Evolutionary conservation across 2,329 filamentous ascomycete species (phyloP).

Genomic region (Epichloe amarillans): DNA sequence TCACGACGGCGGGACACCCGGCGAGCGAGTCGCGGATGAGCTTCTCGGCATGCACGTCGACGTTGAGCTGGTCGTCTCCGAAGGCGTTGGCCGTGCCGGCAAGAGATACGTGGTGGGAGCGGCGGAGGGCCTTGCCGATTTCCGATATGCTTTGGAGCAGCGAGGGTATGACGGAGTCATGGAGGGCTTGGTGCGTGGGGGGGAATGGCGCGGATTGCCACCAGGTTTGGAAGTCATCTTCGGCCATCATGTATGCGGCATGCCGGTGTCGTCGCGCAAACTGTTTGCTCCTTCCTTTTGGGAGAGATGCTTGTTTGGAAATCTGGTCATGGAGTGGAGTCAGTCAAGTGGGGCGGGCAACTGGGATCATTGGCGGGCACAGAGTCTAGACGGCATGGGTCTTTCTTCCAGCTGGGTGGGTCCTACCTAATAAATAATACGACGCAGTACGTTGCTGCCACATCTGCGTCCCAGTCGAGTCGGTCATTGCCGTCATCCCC

Average conservation of each 20-base stretch:
- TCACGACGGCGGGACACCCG: slow-evolving; percentile 29
- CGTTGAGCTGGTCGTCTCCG: slow-evolving; percentile 46
- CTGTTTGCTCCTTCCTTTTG: no score
- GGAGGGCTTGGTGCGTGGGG: slow-evolving; percentile 18
- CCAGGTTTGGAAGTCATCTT: neutral
- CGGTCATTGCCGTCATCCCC: no score
- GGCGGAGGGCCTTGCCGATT: slow-evolving; percentile 31
- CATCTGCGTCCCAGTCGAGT: no score
- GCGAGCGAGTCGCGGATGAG: slow-evolving; percentile 32
- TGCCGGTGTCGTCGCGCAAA: neutral
- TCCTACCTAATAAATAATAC: no score
- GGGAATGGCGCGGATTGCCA: slow-evolving; percentile 5
- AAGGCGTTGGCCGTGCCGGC: slow-evolving; percentile 41
- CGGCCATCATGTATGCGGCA: neutral
- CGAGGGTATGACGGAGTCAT: slow-evolving; percentile 32
- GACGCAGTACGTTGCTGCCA: no score
- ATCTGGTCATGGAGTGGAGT: no score
- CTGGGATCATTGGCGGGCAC: no score
- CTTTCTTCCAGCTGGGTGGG: no score
- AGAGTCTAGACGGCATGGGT: no score
- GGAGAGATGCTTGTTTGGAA: no score
- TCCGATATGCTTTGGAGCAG: slow-evolving; percentile 31
- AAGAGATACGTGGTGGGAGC: slow-evolving; percentile 30
- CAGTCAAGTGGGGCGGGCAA: no score
- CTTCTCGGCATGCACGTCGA: slow-evolving; percentile 39